phyloP scores from a whole-genome alignment of 345 rosid species.

The Cardiospermum halicacabum region DNA sequence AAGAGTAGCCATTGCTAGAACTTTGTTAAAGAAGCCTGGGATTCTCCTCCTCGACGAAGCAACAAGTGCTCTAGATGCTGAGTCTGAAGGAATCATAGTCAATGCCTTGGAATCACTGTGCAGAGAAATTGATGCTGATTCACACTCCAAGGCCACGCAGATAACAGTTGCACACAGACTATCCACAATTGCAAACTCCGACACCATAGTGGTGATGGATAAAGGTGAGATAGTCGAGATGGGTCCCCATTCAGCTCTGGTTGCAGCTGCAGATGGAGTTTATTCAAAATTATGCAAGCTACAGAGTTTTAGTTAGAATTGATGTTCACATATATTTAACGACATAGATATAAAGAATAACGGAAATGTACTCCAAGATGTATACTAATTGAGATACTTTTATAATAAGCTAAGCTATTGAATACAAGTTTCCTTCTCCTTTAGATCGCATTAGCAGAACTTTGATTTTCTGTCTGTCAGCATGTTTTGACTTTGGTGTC shows the following conservation, averaged over 20 bases:
- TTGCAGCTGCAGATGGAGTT: slow-evolving; percentile 46
- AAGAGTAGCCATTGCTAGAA: slow-evolving; percentile 54
- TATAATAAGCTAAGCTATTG: background rate
- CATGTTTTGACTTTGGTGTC: too few species aligned
- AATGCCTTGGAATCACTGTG: slow-evolving; percentile 50
- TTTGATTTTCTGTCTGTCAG: background rate
- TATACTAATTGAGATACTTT: background rate
- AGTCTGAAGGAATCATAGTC: slow-evolving; percentile 57
- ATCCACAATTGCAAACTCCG: slow-evolving; percentile 65
- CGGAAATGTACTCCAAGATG: background rate
- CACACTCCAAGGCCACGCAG: slow-evolving; percentile 35
- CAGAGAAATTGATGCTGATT: slow-evolving; percentile 21
- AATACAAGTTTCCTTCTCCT: background rate
- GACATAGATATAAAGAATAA: background rate
- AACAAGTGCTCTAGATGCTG: slow-evolving; percentile 80
- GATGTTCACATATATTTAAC: background rate
- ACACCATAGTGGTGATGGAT: slow-evolving; percentile 62
- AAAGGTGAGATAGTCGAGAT: slow-evolving; percentile 67
- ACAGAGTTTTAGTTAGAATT: slow-evolving; percentile 29
- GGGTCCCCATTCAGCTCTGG: slow-evolving; percentile 59
- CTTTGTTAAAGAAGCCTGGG: slow-evolving; percentile 50
- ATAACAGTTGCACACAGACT: slow-evolving; percentile 79
- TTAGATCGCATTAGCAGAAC: background rate
- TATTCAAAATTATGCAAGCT: slow-evolving; percentile 57
- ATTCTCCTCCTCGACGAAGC: slow-evolving; percentile 80